Evolutionary conservation across 495 filamentous ascomycete species (phyloP), one percentile per base, ranked within the genome.

Genomic region (Gamarada debralockiae): DNA sequence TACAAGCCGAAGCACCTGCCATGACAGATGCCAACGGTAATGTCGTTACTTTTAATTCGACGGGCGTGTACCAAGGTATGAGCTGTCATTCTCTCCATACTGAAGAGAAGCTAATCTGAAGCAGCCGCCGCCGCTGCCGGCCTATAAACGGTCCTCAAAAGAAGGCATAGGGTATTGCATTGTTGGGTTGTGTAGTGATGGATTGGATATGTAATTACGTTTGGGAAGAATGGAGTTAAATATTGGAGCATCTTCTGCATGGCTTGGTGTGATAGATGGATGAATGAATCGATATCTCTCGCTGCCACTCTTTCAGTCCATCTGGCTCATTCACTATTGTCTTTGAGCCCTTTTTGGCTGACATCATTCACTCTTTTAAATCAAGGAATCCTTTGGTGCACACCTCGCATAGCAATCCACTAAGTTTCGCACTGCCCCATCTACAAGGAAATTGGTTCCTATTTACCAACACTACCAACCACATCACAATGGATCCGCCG

Each of bases 31-130:
- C 55, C 21, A 47, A 53, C 31, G 66, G 64, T 36, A 57, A 64
- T 3, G 62, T 67, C 39, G 53, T 70, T 39, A 53, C 56, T 27
- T 70, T 70, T 51, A 53, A 62, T 42, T 34, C 62, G 20, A 55
- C 64, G 9, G 14, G 33, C 12, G 61, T 64, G 2, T 58, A 64
- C 39, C 52, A 45, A 41, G 49, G 60, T 63, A 56, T 17, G 33
- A 34, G 20, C 20, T 12, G 10, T 18, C 34, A 17, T 24, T 4
- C 20, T 23, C 46, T 38, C 34, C 38, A 1, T 21, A 21, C 14
- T 27, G 14, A 27, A 31, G 14, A 17, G n/a, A 38, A 15, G 37
- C 42, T 53, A n/a, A 39, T 25, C 9, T 14, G 27, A 25, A 23
- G 12, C 21, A 52, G 51, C 51, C 17, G 31, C 39, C 21, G 47